phyloP scores from a whole-genome alignment of 257 asterid genomes.

The Gentiana dahurica region DNA sequence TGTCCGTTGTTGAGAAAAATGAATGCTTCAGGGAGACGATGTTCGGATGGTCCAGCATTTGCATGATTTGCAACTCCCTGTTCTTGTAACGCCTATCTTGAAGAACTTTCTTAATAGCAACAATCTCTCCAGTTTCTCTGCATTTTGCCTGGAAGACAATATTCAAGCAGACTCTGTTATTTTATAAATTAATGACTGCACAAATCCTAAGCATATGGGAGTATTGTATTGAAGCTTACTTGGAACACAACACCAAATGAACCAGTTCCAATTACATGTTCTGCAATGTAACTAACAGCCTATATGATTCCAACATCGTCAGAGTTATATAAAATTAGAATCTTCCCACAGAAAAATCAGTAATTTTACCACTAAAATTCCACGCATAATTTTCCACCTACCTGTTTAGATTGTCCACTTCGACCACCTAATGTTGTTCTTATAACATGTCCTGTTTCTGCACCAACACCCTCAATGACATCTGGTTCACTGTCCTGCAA shows the following conservation, averaged over 20 bases:
- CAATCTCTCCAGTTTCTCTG: constrained; percentile 91
- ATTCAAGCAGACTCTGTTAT: constrained; percentile 13
- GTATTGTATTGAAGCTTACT: constrained; percentile 35
- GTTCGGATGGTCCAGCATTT: constrained; percentile 97
- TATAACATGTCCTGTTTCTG: constrained; percentile 89
- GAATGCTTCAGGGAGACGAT: constrained; percentile 86
- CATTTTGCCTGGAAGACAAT: constrained; percentile 70
- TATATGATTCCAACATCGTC: constrained; percentile 31
- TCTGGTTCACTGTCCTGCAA: constrained; percentile 97
- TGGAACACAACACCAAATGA: constrained; percentile 95
- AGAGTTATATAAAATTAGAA: neutral
- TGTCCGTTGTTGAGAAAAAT: constrained; percentile 78
- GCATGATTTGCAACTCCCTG: constrained; percentile 95
- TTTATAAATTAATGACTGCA: constrained; percentile 4
- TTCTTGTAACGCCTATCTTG: constrained; percentile 98
- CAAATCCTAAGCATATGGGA: constrained; percentile 6
- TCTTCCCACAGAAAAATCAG: constrained; percentile 5
- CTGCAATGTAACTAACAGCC: constrained; percentile 88
- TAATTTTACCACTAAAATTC: constrained; percentile 15
- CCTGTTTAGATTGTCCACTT: constrained; percentile 93
- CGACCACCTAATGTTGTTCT: constrained; percentile 85
- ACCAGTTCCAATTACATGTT: constrained; percentile 96
- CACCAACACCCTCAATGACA: constrained; percentile 85
- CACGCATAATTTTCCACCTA: constrained; percentile 18
- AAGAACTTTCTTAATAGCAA: constrained; percentile 95